These are phyloP conservation scores for Ophiocordyceps camponoti-leonardi DNA, from an alignment of 2,329 filamentous ascomycete genomes.

Conservation along the genomic window DNA sequence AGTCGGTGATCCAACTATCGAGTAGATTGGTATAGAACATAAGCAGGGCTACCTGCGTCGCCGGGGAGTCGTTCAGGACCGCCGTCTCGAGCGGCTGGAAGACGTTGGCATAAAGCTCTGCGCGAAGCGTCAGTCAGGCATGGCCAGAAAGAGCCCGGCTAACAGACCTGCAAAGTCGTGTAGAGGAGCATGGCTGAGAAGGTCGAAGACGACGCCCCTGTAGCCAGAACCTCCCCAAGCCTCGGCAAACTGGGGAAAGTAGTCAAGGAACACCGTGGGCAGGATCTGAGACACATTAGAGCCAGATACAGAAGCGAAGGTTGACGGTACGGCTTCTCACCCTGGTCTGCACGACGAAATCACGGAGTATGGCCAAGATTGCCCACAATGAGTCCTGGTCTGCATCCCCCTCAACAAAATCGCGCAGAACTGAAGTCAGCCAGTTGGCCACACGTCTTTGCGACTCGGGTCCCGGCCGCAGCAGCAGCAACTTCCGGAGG, in stretches of 20 bases:
- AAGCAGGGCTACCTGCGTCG: constrained; percentile 43
- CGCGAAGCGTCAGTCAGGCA: not conserved
- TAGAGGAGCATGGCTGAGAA: constrained; percentile 38
- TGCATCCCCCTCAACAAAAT: constrained; percentile 33
- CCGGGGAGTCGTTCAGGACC: constrained; percentile 27
- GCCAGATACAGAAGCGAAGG: not conserved
- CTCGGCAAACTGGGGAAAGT: constrained; percentile 34
- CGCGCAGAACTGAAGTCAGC: constrained; percentile 37
- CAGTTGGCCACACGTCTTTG: constrained; percentile 39
- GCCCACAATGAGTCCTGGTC: constrained; percentile 31
- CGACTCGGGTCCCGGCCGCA: constrained; percentile 37
- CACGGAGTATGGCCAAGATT: constrained; percentile 35
- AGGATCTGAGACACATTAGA: constrained; percentile 17
- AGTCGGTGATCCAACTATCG: constrained; percentile 34
- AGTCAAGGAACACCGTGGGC: constrained; percentile 29
- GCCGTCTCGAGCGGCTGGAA: constrained; percentile 33
- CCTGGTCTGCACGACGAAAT: constrained; percentile 39
- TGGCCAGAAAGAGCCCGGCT: not conserved
- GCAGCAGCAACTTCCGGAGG: constrained; percentile 59
- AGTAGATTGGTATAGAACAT: constrained; percentile 51
- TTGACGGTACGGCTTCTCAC: constrained; percentile 15
- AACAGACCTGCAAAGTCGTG: constrained; percentile 34
- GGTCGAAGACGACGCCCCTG: constrained; percentile 34
- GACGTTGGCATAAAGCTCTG: constrained; percentile 32
- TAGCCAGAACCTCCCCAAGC: constrained; percentile 46